A percentile compares a stretch with the other conserved stretches of the same genome.
phyloP scores from a whole-genome alignment of 345 rosid species.

The Dipteronia dyeriana region DNA sequence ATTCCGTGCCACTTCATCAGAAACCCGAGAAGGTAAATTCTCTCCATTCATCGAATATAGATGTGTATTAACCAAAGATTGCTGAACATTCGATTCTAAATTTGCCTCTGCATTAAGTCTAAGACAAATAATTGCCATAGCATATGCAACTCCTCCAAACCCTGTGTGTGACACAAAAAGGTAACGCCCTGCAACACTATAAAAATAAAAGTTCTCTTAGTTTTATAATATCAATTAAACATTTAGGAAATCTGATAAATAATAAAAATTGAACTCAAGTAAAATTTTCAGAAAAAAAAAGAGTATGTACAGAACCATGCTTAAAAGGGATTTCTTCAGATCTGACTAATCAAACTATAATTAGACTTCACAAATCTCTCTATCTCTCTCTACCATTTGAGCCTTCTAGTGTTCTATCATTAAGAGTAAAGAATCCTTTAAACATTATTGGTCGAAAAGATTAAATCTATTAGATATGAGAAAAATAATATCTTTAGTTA shows the following conservation, averaged over 20 bases:
- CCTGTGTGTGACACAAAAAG: constrained; percentile 93
- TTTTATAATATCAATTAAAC: constrained; percentile 10
- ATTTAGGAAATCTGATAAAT: not conserved
- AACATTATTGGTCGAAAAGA: no score
- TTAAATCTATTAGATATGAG: not conserved
- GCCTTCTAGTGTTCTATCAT: no score
- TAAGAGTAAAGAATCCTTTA: no score
- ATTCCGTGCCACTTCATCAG: constrained; percentile 73
- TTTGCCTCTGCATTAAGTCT: constrained; percentile 62
- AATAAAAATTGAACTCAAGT: not conserved
- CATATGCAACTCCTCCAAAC: constrained; percentile 88
- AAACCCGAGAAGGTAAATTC: constrained; percentile 43
- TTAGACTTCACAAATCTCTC: no score
- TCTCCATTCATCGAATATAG: constrained; percentile 33
- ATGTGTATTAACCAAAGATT: constrained; percentile 34
- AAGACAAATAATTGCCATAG: constrained; percentile 86
- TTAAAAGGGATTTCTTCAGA: not conserved
- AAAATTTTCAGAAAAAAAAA: not conserved
- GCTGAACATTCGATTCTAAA: constrained; percentile 28
- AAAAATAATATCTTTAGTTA: not conserved
- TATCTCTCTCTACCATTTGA: no score
- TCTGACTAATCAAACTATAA: no score
- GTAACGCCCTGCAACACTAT: constrained; percentile 71
- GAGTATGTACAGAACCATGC: not conserved
- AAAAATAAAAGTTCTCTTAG: constrained; percentile 15